Percentiles rank a stretch among this genome's conserved stretches.
Evolutionary conservation across 1,284 basidiomycete genomes (phyloP).

Genomic region (Thecaphora frezii): DNA sequence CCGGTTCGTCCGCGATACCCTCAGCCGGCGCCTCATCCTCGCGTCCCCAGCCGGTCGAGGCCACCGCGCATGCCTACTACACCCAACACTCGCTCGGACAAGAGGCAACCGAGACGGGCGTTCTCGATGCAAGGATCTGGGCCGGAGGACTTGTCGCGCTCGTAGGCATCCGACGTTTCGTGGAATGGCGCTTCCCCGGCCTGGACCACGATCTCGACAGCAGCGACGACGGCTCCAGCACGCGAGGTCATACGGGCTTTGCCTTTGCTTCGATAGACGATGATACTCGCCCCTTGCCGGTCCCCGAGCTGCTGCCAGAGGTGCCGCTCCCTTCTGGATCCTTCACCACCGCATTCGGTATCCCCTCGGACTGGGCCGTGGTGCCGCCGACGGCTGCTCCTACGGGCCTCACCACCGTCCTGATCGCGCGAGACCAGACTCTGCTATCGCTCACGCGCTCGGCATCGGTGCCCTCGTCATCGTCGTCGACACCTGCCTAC

Average conservation of each 20-base stretch:
- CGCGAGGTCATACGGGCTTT: constrained; percentile 12
- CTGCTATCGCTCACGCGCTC: constrained; percentile 34
- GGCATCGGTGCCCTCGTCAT: constrained; percentile 22
- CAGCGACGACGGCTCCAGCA: constrained; percentile 20
- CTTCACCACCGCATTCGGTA: not conserved
- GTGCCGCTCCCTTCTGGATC: constrained; percentile 1
- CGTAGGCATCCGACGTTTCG: constrained; percentile 72
- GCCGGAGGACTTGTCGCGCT: constrained; percentile 83
- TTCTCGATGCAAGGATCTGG: constrained; percentile 81
- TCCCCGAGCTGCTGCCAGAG: constrained; percentile 20
- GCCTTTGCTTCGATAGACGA: constrained; percentile 25
- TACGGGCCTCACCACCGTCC: constrained; percentile 25
- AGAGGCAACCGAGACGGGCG: constrained; percentile 78
- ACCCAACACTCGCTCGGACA: constrained; percentile 78
- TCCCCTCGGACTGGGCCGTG: constrained; percentile 34
- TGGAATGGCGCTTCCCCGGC: constrained; percentile 71
- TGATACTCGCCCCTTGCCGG: constrained; percentile 8
- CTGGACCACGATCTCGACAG: constrained; percentile 66
- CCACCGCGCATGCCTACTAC: constrained; percentile 70
- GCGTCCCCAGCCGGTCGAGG: constrained; percentile 30
- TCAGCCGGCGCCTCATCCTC: constrained; percentile 9
- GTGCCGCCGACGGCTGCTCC: constrained; percentile 21
- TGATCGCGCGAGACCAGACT: constrained; percentile 26
- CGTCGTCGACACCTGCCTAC: constrained; percentile 17
- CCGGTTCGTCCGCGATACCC: too few species aligned